These are phyloP conservation scores for Neonectria faginata DNA, from an alignment of 2,329 filamentous ascomycete genomes.

Conservation along the genomic window DNA sequence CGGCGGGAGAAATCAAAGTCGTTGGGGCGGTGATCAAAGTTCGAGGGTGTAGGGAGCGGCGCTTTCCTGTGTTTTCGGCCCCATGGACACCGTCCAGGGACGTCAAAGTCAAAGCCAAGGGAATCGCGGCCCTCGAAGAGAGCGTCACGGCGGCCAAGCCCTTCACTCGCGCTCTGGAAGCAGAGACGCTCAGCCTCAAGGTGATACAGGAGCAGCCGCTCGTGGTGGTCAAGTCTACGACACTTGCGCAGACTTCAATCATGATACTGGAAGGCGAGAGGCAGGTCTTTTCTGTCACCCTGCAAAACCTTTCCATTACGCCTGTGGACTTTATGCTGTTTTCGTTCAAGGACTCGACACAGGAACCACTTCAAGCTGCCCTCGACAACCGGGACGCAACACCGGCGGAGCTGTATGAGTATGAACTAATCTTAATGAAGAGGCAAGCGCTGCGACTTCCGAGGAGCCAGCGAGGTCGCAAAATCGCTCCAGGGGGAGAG, in stretches of 20 bases:
- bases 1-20: constrained; percentile 76
- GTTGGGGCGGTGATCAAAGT: constrained; percentile 84
- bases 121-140: constrained; percentile 68
- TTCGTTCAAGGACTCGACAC: constrained; percentile 90
- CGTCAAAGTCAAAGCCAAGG: constrained; percentile 81
- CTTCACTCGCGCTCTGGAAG: constrained; percentile 56
- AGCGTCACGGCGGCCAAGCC: constrained; percentile 54
- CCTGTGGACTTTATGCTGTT: constrained; percentile 87
- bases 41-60: constrained; percentile 81
- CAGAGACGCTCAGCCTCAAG: constrained; percentile 70
- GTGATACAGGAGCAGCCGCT: constrained; percentile 85
- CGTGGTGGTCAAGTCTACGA: constrained; percentile 79
- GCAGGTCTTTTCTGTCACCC: constrained; percentile 79
- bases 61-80: constrained; percentile 85
- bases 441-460: constrained; percentile 75
- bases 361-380: constrained; percentile 79
- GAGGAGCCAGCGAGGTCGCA: constrained; percentile 63
- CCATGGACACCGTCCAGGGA: constrained; percentile 79
- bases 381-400: constrained; percentile 81
- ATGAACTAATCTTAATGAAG: constrained; percentile 82
- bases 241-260: constrained; percentile 83
- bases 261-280: constrained; percentile 95
- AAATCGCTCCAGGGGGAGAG: constrained; percentile 75
- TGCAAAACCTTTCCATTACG: constrained; percentile 82
- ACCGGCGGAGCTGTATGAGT: constrained; percentile 84